phyloP scores from a whole-genome alignment of 345 rosid species.

The Fremontodendron californicum region DNA sequence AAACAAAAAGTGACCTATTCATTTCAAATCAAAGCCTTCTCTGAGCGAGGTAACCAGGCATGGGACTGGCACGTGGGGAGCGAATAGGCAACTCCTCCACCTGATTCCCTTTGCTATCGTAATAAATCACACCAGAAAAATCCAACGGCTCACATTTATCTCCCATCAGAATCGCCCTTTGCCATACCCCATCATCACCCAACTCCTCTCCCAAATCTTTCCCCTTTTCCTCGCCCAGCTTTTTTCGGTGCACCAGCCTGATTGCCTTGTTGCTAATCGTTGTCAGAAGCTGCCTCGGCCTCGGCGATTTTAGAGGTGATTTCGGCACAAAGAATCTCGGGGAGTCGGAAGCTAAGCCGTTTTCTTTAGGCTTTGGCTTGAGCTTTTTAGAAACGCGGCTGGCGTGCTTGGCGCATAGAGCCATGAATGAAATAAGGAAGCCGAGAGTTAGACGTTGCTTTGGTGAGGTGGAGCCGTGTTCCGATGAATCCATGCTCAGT shows the following conservation, averaged over 20 bases:
- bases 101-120: slow-evolving; percentile 61
- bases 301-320: slow-evolving; percentile 22
- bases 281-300: slow-evolving; percentile 44
- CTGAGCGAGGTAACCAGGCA: slow-evolving; percentile 22
- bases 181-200: slow-evolving; percentile 90
- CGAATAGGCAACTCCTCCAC: slow-evolving; percentile 54
- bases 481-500: slow-evolving; percentile 23
- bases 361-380: no score
- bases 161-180: slow-evolving; percentile 80
- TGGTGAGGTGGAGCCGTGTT: slow-evolving; percentile 23
- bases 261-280: slow-evolving; percentile 53
- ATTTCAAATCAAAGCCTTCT: background rate
- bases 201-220: slow-evolving; percentile 29
- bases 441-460: slow-evolving; percentile 38
- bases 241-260: slow-evolving; percentile 39
- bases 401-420: slow-evolving; percentile 54
- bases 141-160: slow-evolving; percentile 86
- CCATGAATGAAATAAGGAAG: slow-evolving; percentile 44
- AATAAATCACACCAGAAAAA: slow-evolving; percentile 78
- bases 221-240: slow-evolving; percentile 6
- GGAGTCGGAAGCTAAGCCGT: no score
- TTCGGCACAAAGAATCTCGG: background rate
- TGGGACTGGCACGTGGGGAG: slow-evolving; percentile 75
- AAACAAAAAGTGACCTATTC: background rate
- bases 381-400: slow-evolving; percentile 37